A percentile compares a stretch with the other conserved stretches of the same genome.
phyloP scores from a whole-genome alignment of 202 grass and related monocot genomes.

The Musa balbisiana region DNA sequence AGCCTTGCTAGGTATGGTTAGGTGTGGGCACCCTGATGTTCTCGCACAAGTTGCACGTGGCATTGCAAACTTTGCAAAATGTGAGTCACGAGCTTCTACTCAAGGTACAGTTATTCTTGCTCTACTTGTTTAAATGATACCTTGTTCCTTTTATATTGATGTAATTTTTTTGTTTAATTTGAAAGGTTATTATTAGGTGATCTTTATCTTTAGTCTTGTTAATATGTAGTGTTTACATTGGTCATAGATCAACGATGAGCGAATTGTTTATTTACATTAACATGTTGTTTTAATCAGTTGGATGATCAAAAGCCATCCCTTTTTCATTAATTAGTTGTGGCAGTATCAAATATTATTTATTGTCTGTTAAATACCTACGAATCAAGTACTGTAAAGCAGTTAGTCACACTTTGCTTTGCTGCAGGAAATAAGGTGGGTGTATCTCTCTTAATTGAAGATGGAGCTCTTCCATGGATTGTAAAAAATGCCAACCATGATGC shows the following conservation, averaged over 20 bases:
- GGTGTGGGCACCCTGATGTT: constrained; percentile 92
- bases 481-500: constrained; percentile 98
- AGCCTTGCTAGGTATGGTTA: constrained; percentile 96
- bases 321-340: not conserved
- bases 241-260: no score
- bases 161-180: no score
- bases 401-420: not conserved
- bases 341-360: not conserved
- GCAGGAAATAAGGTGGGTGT: constrained; percentile 71
- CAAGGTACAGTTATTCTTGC: constrained; percentile 59
- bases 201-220: no score
- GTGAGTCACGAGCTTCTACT: constrained; percentile 87
- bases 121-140: not conserved
- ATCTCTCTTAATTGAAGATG: constrained; percentile 92
- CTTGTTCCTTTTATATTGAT: not conserved
- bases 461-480: constrained; percentile 87
- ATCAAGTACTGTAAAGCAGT: not conserved
- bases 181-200: no score
- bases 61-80: constrained; percentile 99
- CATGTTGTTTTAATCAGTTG: not conserved
- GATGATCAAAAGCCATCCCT: not conserved
- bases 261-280: not conserved
- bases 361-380: not conserved
- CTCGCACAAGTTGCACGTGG: constrained; percentile 98
- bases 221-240: no score